A percentile compares a stretch with the other conserved stretches of the same genome.
These are phyloP conservation scores for Apiospora arundinis DNA, from an alignment of 2,329 filamentous ascomycete genomes.

Conservation along the genomic window DNA sequence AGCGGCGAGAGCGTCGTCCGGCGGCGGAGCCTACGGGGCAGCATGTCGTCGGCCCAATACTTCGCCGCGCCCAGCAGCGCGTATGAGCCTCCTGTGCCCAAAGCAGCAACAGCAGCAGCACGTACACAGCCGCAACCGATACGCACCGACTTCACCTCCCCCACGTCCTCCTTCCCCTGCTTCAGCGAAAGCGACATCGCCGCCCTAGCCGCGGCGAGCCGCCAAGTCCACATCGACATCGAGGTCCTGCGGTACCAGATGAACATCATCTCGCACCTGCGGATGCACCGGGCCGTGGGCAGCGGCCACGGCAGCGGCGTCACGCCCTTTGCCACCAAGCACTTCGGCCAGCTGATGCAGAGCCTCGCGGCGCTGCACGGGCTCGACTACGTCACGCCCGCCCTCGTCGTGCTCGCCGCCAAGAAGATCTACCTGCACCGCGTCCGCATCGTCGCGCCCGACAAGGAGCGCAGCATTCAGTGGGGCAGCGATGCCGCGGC, in stretches of 20 bases:
- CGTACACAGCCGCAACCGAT: neutral
- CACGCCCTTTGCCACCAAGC: constrained; percentile 77
- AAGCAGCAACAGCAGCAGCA: neutral
- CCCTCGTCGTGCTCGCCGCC: constrained; percentile 80
- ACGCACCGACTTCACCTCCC: neutral
- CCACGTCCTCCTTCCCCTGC: neutral
- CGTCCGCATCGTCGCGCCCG: constrained; percentile 71
- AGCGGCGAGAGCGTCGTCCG: constrained; percentile 52
- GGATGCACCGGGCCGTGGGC: constrained; percentile 81
- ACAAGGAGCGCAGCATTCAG: constrained; percentile 85
- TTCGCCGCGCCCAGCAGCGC: constrained; percentile 2
- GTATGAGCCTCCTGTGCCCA: neutral
- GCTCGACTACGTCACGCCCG: constrained; percentile 81
- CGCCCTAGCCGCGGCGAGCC: constrained; percentile 63
- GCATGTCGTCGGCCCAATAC: constrained; percentile 13
- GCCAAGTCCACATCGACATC: constrained; percentile 68
- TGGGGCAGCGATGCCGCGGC: constrained; percentile 84
- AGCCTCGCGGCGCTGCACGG: constrained; percentile 83
- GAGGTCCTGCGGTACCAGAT: constrained; percentile 85
- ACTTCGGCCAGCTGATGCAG: constrained; percentile 73
- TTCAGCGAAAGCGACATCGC: constrained; percentile 58
- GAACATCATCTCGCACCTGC: constrained; percentile 86
- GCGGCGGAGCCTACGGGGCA: constrained; percentile 26
- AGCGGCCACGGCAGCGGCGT: constrained; percentile 65
- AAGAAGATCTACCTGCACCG: constrained; percentile 90